Evolutionary conservation across 2,329 filamentous ascomycete genomes (phyloP), one percentile per base, ranked within the genome.

Genomic region (Alternaria sp.): DNA sequence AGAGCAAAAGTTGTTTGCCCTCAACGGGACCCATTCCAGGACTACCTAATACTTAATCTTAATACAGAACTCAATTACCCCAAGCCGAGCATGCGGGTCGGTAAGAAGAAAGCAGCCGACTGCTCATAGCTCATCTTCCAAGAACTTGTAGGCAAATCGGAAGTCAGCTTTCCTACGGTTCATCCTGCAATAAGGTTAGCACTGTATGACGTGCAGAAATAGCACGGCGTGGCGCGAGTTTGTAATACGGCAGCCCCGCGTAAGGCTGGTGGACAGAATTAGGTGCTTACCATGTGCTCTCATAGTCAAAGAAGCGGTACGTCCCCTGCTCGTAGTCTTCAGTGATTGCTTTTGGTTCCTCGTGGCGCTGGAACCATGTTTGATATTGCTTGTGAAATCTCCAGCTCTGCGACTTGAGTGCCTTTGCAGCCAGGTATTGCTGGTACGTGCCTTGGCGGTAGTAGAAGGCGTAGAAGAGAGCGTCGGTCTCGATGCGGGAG

Each of bases 241-340:
- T 23, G 30, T n/a, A 23, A 37, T 56, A 61, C 45, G 55, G 50
- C 33, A 46, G 26, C 57, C 44, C 61, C 49, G 59, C 43, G 43
- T 58, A 28, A 33, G 23, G 53, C 25, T 28, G 41, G 60, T 47
- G 55, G 14, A 66, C 33, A 23, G 59, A 54, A 62, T 60, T 61
- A 58, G 54, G 63, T 63, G 60, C 67, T 74, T 83, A 97, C 96
- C 96, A 99, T 77, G 96, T 99, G 81, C 93, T 97, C 83, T 99
- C 96, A 79, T 99, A 99, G 82, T 99, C 96, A 81, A 99, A 99
- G 85, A 99, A 99, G 55, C 96, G 90, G 84, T 99, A 99, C 23
- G 96, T 99, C 67, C 96, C 96, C 82, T 99, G 96, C 83, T 99
- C 96, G 78, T 93, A 98, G 82, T 99, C 96, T 81, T 99, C 96